Conservation (phyloP, 2,329 filamentous ascomycete genomes). For the Periconia macrospinosa region DNA sequence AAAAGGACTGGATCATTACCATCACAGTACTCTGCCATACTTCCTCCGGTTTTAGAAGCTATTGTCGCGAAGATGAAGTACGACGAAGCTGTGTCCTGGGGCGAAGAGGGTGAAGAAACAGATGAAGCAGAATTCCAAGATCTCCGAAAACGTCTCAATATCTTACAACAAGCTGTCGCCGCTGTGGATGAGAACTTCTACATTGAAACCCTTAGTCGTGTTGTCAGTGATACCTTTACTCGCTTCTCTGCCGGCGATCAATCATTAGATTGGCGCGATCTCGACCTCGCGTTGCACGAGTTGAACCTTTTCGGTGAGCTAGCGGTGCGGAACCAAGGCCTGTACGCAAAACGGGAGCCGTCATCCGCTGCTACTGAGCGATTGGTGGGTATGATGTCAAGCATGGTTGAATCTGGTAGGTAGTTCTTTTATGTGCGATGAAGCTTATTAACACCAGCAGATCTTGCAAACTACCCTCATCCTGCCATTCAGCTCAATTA, state of each 20-base stretch:
- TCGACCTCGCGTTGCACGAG: slow-evolving; percentile 91
- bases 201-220: slow-evolving; percentile 81
- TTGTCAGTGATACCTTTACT: slow-evolving; percentile 86
- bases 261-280: slow-evolving; percentile 88
- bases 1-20: slow-evolving; percentile 66
- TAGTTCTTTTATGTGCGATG: background rate
- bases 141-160: slow-evolving; percentile 83
- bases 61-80: slow-evolving; percentile 97
- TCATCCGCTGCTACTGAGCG: slow-evolving; percentile 78
- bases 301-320: slow-evolving; percentile 96
- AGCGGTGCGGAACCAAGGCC: slow-evolving; percentile 81
- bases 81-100: slow-evolving; percentile 92
- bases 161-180: slow-evolving; percentile 89
- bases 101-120: slow-evolving; percentile 89
- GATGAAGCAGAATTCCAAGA: slow-evolving; percentile 98
- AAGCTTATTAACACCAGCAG: slow-evolving; percentile 48
- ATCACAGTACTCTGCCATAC: slow-evolving; percentile 74
- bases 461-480: slow-evolving; percentile 82
- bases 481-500: slow-evolving; percentile 93
- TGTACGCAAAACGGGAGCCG: slow-evolving; percentile 84
- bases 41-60: slow-evolving; percentile 85
- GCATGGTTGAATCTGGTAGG: slow-evolving; percentile 90
- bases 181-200: slow-evolving; percentile 86
- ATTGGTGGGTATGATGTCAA: slow-evolving; percentile 88
- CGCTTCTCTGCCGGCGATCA: slow-evolving; percentile 71